A percentile compares a stretch with the other conserved stretches of the same genome.
Conservation (phyloP, 2,329 filamentous ascomycete genomes). For the Spiromastix sp. region DNA sequence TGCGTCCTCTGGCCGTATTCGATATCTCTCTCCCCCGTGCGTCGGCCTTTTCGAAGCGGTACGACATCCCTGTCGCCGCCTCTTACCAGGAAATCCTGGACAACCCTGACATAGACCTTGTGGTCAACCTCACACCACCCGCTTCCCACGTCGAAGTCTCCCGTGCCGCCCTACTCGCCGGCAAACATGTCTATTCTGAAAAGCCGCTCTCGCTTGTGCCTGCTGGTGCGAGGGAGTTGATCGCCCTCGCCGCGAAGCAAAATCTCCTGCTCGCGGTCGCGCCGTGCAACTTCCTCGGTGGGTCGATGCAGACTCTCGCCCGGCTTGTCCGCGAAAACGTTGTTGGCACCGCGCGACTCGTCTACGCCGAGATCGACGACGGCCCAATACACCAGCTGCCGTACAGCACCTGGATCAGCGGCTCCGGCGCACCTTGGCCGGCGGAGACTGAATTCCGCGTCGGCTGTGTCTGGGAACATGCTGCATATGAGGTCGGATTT, state of each 20-base stretch:
- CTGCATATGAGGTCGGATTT: conserved; percentile 1
- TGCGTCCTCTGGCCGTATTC: neutral
- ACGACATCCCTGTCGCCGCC: neutral
- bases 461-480: neutral
- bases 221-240: neutral
- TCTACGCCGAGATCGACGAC: conserved; percentile 1
- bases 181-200: conserved; percentile 2
- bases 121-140: conserved; percentile 1
- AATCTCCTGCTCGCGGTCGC: neutral
- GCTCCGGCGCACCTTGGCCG: conserved; percentile 1
- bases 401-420: conserved; percentile 1
- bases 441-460: conserved; percentile 2
- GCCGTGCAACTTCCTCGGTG: conserved; percentile 1
- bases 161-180: conserved; percentile 1
- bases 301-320: conserved; percentile 1
- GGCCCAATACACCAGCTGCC: conserved; percentile 1
- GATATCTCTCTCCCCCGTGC: neutral
- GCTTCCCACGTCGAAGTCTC: conserved; percentile 1
- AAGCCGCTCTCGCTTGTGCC: neutral
- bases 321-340: conserved; percentile 1
- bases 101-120: conserved; percentile 1
- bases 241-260: conserved; percentile 1
- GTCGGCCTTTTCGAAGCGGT: conserved; percentile 2
- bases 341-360: conserved; percentile 1
- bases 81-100: conserved; percentile 1